Base-by-base conservation (phyloP, 75 land plant genomes). In the Picea glauca region DNA sequence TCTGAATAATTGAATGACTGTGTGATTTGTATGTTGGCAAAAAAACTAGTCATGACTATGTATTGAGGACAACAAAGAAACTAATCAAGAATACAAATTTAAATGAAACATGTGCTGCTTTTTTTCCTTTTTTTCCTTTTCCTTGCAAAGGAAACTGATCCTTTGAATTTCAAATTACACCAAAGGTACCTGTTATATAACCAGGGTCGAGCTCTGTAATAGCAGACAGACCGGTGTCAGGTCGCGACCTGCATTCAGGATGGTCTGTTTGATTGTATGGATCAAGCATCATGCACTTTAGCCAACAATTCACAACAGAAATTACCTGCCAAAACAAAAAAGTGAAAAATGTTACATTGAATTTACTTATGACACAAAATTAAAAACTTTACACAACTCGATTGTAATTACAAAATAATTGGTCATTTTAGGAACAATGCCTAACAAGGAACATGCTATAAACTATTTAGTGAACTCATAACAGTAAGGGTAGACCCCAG, bases 171-270 rank as follows among this genome's bases (percentile, higher is more conserved):
- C n/a, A 79, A 43, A 70, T 17, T 11, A 40, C 3, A 20, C 56
- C n/a, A 78, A 26, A 74, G 7, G 23, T 43, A 95, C 99, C 99
- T 86, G 99, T 98, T 63, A 98, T 93, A 72, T 95, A 98, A 40
- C 99, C 99, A 32, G 99, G 99, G 80, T 95, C 98, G 74, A 98
- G 87, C 81, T 98, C 99, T 17, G 98, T 98, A 60, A 98, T 98
- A 15, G 98, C 99, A 77, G 99, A 87, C 58, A 98, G 92, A 70
- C 98, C 99, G 79, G 93, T 85, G 73, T 98, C 99, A 30, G 99
- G 99, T 35, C 99, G 89, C 30, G 99, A 93, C 82, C 95, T 98
- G 88, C 99, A 98, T 77, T 95, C 96, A 5, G 99, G 94, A 62
- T 98, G 91, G 85, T 98, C 99, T 59, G 94, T 92, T 81, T 98